Evolutionary conservation across 768 basidiomycete genomes (phyloP), one percentile per base, ranked within the genome.

Genomic region (Kwoniella pini): DNA sequence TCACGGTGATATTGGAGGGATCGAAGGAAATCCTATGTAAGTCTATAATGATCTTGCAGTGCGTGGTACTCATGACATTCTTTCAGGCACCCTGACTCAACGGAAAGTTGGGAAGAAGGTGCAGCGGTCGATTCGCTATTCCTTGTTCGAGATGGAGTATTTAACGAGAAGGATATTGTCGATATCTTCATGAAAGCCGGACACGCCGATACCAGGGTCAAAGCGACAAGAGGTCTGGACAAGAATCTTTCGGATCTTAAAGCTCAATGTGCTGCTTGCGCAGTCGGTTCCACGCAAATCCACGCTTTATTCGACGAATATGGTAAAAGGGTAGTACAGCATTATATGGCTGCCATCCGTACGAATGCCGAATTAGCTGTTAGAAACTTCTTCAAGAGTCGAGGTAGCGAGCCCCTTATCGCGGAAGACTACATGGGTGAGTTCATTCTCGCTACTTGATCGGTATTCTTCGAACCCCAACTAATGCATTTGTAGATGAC

Each of bases 61-160:
- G 67, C 5, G 70, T 5, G 95, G 95, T 75, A 85, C 93, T 78
- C 94, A 94, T 79, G 94, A 91, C 90, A 92, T 7, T 91, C 74
- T 5, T 91, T 89, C 36, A 98, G 97, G 94, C 94, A 94, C 0
- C 93, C 95, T 0, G 92, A 90, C 1, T 89, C 88, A 11, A 87
- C 88, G 65, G 91, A 85, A 63, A 88, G 96, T 43, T 94, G 90
- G 70, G 89, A 98, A 76, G 94, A 98, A 76, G 94, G 94, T 19
- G 95, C 94, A 0, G 85, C 92, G 70, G 88, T 97, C 51, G 84
- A 87, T 68, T 88, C 88, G 75, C 90, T 96, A 83, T 96, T 94
- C 79, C 86, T 98, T 61, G 94, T 98, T 7, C 82, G 85, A 43
- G 84, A 82, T 12, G 91, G 93, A 1, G 78, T 88, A 3, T 96